Conservation (phyloP, 2,329 filamentous ascomycete species). For the Colletotrichum euphorbiae region DNA sequence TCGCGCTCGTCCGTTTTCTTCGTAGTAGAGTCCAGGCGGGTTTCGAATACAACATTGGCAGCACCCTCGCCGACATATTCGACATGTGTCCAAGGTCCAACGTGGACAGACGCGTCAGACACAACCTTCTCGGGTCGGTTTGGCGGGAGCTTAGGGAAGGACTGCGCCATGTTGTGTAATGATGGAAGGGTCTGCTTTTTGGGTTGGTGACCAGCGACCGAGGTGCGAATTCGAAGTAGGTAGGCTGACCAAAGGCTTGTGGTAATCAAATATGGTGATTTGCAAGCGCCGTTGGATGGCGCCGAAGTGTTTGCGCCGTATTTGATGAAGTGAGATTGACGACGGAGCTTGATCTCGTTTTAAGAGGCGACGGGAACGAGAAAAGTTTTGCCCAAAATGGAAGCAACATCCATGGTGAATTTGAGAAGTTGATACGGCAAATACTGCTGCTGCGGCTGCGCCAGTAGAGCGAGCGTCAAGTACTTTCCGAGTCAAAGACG, state of each 20-base stretch:
- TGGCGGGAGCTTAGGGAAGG: not conserved
- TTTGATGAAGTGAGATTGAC: not conserved
- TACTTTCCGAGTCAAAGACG: not conserved
- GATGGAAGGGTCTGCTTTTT: no score
- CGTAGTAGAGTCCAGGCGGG: not conserved
- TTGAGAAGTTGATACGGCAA: constrained; percentile 4
- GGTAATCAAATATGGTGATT: no score
- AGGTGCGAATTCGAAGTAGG: no score
- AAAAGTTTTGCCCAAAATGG: constrained; percentile 5
- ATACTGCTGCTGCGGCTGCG: not conserved
- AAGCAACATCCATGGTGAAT: constrained; percentile 21
- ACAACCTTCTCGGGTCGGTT: not conserved
- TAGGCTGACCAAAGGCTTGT: not conserved
- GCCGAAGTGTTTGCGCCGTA: not conserved
- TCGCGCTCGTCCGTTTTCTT: not conserved
- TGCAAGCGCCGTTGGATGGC: no score
- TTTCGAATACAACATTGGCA: constrained; percentile 78
- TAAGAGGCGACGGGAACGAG: constrained; percentile 5
- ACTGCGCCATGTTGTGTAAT: not conserved
- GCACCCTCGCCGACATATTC: constrained; percentile 74
- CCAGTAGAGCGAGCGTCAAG: not conserved
- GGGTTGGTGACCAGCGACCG: no score
- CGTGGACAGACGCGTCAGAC: constrained; percentile 7
- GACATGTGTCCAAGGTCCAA: constrained; percentile 41
- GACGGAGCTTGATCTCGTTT: not conserved